A percentile compares a stretch with the other conserved stretches of the same genome.
Conservation (phyloP, 495 filamentous ascomycete species). For the Zalerion maritima region DNA sequence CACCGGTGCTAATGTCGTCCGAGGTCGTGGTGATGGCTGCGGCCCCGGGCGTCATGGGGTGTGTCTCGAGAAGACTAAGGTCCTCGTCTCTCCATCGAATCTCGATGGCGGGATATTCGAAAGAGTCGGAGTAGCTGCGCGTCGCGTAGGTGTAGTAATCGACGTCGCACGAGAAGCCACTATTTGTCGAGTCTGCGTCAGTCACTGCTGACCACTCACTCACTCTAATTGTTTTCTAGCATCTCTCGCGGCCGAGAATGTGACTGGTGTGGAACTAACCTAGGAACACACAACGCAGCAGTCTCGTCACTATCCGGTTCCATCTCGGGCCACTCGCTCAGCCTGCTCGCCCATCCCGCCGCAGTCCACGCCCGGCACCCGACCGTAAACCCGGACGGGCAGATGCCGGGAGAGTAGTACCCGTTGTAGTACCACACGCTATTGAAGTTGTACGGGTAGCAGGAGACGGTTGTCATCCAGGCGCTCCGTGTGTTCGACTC, state of each 20-base stretch:
- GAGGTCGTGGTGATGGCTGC: conserved; percentile 2
- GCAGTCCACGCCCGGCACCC: conserved; percentile 12
- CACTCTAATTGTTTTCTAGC: too few species aligned
- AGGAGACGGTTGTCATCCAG: too few species aligned
- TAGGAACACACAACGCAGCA: conserved; percentile 24
- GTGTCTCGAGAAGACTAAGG: conserved; percentile 18
- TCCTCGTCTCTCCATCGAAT: conserved; percentile 25
- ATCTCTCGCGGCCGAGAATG: too few species aligned
- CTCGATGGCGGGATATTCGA: conserved; percentile 25
- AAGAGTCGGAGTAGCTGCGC: too few species aligned
- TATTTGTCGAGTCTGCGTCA: too few species aligned
- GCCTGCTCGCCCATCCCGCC: conserved; percentile 14
- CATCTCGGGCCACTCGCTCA: conserved; percentile 22
- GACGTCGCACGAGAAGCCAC: too few species aligned
- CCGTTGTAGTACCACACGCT: too few species aligned
- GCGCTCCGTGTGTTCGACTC: too few species aligned
- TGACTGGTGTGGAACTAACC: neutral
- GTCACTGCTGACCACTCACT: too few species aligned
- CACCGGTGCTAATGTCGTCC: conserved; percentile 1
- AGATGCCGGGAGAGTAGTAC: conserved; percentile 29
- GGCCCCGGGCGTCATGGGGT: conserved; percentile 19
- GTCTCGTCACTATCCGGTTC: conserved; percentile 21
- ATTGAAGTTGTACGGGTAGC: too few species aligned
- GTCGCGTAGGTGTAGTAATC: too few species aligned
- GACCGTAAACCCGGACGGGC: conserved; percentile 22